A percentile compares a stretch with the other conserved stretches of the same genome.
Evolutionary conservation across 2,329 filamentous ascomycete species (phyloP).

Genomic region (Botrytis elliptica): DNA sequence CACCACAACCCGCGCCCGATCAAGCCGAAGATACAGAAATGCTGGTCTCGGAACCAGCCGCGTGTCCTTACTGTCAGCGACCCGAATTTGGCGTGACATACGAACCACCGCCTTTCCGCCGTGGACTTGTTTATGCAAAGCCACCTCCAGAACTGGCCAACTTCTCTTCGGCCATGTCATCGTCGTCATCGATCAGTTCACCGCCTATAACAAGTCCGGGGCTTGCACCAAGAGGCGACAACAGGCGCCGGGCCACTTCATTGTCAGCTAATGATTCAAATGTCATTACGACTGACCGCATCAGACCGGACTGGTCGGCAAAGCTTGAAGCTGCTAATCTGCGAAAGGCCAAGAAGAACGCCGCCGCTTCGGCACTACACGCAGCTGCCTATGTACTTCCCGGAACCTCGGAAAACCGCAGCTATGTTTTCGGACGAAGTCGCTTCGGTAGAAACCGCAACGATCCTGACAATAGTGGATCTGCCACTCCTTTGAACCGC

Average conservation of each 20-base stretch:
- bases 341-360: conserved; percentile 81
- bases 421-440: conserved; percentile 37
- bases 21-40: conserved; percentile 50
- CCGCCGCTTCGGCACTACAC: conserved; percentile 71
- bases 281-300: conserved; percentile 88
- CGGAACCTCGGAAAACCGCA: conserved; percentile 32
- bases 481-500: conserved; percentile 33
- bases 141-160: conserved; percentile 51
- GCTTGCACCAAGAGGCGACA: conserved; percentile 33
- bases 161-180: conserved; percentile 74
- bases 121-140: conserved; percentile 72
- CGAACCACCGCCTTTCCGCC: conserved; percentile 80
- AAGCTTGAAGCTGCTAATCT: conserved; percentile 83
- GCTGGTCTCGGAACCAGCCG: conserved; percentile 85
- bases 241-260: conserved; percentile 60
- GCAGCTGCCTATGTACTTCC: conserved; percentile 63
- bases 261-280: conserved; percentile 80
- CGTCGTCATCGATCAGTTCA: conserved; percentile 75
- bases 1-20: conserved; percentile 30
- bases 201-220: conserved; percentile 35
- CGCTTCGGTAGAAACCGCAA: conserved; percentile 37
- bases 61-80: conserved; percentile 93
- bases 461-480: conserved; percentile 37
- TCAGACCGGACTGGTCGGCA: conserved; percentile 91
- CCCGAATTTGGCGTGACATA: conserved; percentile 97